Evolutionary conservation across 148 eudicot species (phyloP).

Genomic region (Rheum nobile): DNA sequence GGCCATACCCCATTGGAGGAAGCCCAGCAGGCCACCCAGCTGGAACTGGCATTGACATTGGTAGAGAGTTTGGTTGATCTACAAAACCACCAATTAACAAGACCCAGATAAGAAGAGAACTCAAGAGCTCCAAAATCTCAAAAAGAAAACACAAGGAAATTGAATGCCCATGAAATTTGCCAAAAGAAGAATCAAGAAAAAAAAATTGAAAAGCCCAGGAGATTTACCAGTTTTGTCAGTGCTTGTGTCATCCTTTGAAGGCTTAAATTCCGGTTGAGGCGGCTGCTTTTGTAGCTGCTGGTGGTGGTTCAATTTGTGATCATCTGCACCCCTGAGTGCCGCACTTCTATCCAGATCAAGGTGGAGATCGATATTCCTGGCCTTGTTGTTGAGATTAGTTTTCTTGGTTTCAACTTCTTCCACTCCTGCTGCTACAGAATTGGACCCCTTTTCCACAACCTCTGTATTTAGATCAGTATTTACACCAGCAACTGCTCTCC

Average conservation of each 20-base stretch:
- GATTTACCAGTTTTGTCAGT: conserved; percentile 43
- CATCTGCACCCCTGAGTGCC: conserved; percentile 8
- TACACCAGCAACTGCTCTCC: conserved; percentile 10
- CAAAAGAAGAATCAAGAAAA: background rate
- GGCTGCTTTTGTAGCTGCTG: conserved; percentile 16
- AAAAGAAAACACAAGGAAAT: background rate
- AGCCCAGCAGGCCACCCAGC: conserved; percentile 87
- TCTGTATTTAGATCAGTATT: conserved; percentile 23
- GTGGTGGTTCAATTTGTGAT: conserved; percentile 25
- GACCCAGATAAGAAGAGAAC: conserved; percentile 5
- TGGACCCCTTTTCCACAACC: conserved; percentile 25
- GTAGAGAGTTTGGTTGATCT: conserved; percentile 60
- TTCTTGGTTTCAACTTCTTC: conserved; percentile 22
- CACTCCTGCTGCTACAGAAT: background rate
- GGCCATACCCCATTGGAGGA: conserved; percentile 79
- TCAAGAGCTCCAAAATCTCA: background rate
- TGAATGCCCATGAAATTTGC: background rate
- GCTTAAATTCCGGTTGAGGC: conserved; percentile 16
- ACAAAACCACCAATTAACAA: conserved; percentile 11
- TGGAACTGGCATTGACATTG: conserved; percentile 64
- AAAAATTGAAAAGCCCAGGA: background rate
- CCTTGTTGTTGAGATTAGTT: conserved; percentile 13
- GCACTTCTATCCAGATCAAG: conserved; percentile 45
- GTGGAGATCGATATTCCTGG: conserved; percentile 32
- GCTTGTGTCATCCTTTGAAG: conserved; percentile 32